These are phyloP conservation scores for Claviceps sp. DNA, from an alignment of 2,329 filamentous ascomycete genomes.

Conservation along the genomic window DNA sequence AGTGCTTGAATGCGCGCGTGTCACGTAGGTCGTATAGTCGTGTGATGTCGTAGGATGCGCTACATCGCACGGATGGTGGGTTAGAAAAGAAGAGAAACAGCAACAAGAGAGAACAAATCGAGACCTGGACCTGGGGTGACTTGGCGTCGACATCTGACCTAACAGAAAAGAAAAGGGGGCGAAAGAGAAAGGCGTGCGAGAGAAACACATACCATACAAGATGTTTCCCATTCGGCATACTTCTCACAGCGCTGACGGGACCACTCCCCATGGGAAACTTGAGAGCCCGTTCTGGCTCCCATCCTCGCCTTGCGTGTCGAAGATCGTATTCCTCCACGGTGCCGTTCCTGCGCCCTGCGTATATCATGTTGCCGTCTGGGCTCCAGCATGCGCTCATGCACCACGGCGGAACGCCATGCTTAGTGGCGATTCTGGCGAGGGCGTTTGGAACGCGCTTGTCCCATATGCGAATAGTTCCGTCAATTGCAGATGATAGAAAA, in stretches of 20 bases:
- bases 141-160: no score
- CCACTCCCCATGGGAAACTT: conserved; percentile 84
- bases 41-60: conserved; percentile 85
- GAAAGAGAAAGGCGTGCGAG: neutral
- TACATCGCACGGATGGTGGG: conserved; percentile 18
- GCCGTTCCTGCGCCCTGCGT: conserved; percentile 78
- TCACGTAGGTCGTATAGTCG: conserved; percentile 79
- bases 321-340: conserved; percentile 91
- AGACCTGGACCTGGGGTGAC: no score
- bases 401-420: conserved; percentile 75
- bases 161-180: no score
- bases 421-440: conserved; percentile 64
- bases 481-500: conserved; percentile 78
- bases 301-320: conserved; percentile 55
- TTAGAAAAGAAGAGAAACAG: neutral
- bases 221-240: conserved; percentile 89
- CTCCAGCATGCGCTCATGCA: conserved; percentile 97
- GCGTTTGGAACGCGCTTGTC: conserved; percentile 66
- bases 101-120: no score
- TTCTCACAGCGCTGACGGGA: conserved; percentile 71
- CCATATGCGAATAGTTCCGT: conserved; percentile 87
- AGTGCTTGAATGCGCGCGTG: conserved; percentile 51
- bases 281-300: conserved; percentile 63
- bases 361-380: conserved; percentile 88
- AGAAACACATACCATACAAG: conserved; percentile 51